A percentile compares a stretch with the other conserved stretches of the same genome.
phyloP scores from a whole-genome alignment of 192 early-diverging fungal species.

The Anaeromyces robustus region DNA sequence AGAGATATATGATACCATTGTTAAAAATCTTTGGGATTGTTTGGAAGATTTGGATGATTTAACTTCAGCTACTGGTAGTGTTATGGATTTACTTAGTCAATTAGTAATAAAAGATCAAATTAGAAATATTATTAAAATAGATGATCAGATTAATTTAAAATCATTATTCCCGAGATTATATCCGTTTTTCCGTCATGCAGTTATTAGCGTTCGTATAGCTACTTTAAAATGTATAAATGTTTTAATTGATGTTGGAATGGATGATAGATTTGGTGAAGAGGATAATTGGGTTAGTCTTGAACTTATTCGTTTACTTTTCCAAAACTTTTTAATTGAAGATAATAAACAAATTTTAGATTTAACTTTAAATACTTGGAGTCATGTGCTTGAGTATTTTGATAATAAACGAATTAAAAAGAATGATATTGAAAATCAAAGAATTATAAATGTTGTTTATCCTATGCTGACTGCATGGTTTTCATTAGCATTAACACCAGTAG shows the following conservation, averaged over 20 bases:
- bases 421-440: not conserved
- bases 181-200: slow-evolving; percentile 90
- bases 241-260: slow-evolving; percentile 16
- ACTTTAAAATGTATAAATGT: slow-evolving; percentile 26
- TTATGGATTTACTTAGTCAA: slow-evolving; percentile 83
- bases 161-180: slow-evolving; percentile 71
- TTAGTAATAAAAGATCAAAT: slow-evolving; percentile 42
- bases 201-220: slow-evolving; percentile 65
- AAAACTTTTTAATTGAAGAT: slow-evolving; percentile 88
- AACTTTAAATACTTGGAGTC: slow-evolving; percentile 52
- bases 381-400: slow-evolving; percentile 19
- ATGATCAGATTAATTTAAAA: slow-evolving; percentile 18
- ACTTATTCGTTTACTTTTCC: slow-evolving; percentile 64
- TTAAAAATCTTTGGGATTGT: slow-evolving; percentile 73
- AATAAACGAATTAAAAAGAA: not conserved
- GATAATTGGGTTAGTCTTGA: slow-evolving; percentile 42
- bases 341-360: slow-evolving; percentile 10
- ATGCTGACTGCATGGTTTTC: slow-evolving; percentile 36
- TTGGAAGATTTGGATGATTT: slow-evolving; percentile 84
- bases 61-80: slow-evolving; percentile 73
- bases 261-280: slow-evolving; percentile 1
- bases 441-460: not conserved
- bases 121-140: slow-evolving; percentile 9
- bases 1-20: slow-evolving; percentile 49
- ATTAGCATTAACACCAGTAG: slow-evolving; percentile 71